Base-by-base conservation (phyloP, 345 rosid genomes). In the Bruguiera parviflora region DNA sequence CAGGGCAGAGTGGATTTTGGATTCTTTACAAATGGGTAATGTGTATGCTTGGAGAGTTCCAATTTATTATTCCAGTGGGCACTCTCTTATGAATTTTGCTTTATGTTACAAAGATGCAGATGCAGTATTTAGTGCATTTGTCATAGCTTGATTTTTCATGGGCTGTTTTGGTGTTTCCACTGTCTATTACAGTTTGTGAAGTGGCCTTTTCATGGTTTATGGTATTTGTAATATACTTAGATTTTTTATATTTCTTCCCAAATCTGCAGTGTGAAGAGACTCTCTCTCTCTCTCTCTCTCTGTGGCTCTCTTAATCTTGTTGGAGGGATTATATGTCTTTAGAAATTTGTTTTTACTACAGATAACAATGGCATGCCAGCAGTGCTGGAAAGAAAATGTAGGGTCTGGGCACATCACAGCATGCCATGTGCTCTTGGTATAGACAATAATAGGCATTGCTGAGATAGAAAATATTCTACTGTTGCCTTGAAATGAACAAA, bases 1-100 rank as follows among this genome's bases (percentile, higher is more conserved):
- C 33, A 32, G 33, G 33, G 33, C 6, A 32, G 33, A 32, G 7
- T 32, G 33, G 33, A 32, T 32, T 32, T 32, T 32, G 33, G 6
- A 32, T 32, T 32, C 33, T 5, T 32, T 32, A 32, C 33, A 32
- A 32, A 32, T 32, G 33, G 33, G 98, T 91, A 78, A 80, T 78
- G 71, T 65, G 64, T 66, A 32, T 61, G 29, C 28, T 32, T 27
- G 16, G 27, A 19, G 6, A 27, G 29, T 25, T 49, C 3, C 18
- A 28, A 27, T 22, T 53, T 53, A 6, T 19, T n/a, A n/a, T 53
- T 53, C 24, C 24, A 5, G 2, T 53, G 4, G 11, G 4, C 24
- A n/a, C 24, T 32, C 4, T 53, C 57, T n/a, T n/a, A 53, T 53
- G 57, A n/a, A 19, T 53, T 22, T 53, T 9, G 10, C 24, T 53